phyloP scores from a whole-genome alignment of 2,329 filamentous ascomycete species.

The Colletotrichum viniferum region DNA sequence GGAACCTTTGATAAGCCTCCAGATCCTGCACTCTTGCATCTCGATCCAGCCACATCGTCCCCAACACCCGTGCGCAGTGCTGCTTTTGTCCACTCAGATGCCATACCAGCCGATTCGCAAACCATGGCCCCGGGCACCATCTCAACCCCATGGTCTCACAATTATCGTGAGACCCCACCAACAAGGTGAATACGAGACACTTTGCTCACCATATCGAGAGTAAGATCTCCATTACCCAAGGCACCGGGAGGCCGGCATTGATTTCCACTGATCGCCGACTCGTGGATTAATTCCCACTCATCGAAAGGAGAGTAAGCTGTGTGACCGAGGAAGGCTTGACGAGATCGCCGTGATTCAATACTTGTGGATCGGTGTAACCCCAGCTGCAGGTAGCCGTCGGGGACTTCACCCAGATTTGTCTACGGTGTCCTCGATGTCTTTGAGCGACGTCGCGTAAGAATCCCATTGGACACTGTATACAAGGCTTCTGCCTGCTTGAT shows the following conservation, averaged over 20 bases:
- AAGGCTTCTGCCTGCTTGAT: not conserved
- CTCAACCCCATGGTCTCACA: not conserved
- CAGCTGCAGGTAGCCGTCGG: not conserved
- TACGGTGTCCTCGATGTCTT: not conserved
- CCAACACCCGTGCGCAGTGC: not conserved
- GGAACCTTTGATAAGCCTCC: not conserved
- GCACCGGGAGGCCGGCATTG: not conserved
- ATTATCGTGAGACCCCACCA: not conserved
- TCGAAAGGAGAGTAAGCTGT: not conserved
- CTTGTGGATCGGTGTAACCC: constrained; percentile 3
- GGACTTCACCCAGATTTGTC: not conserved
- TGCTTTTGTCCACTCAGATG: not conserved
- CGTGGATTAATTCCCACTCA: constrained; percentile 3
- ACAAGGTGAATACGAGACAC: not conserved
- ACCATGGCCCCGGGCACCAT: not conserved
- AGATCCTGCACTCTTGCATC: constrained; percentile 19
- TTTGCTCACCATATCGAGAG: not conserved
- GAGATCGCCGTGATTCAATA: constrained; percentile 13
- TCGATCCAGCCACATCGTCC: constrained; percentile 8
- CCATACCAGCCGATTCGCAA: not conserved
- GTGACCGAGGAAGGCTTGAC: not conserved
- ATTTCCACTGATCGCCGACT: not conserved
- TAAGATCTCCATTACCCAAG: not conserved
- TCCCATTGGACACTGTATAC: not conserved
- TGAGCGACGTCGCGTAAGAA: not conserved